Percentiles rank a stretch among this genome's conserved stretches.
These are phyloP conservation scores for Penstemon davidsonii DNA, from an alignment of 257 asterid genomes.

Conservation along the genomic window DNA sequence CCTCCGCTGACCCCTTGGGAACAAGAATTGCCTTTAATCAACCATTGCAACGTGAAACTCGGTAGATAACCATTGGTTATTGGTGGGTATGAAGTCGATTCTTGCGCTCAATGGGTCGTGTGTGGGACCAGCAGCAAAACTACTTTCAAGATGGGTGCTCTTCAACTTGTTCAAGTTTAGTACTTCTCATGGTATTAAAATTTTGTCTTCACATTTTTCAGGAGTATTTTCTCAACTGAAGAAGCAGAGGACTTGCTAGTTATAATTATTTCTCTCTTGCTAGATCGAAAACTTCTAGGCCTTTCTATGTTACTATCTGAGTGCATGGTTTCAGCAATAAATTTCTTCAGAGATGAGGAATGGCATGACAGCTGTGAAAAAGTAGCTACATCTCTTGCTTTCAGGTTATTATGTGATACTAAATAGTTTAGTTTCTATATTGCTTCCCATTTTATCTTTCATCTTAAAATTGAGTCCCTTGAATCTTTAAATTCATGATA, in stretches of 20 bases:
- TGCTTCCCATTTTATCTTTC: not conserved
- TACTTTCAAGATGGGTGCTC: not conserved
- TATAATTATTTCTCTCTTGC: constrained; percentile 56
- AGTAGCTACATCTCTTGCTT: constrained; percentile 60
- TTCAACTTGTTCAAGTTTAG: constrained; percentile 13
- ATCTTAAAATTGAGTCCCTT: constrained; percentile 5
- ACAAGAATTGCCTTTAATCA: not conserved
- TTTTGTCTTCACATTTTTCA: constrained; percentile 30
- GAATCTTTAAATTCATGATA: constrained; percentile 1
- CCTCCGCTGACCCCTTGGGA: not conserved
- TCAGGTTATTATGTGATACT: constrained; percentile 53
- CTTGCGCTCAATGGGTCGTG: too few species aligned
- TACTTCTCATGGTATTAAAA: constrained; percentile 2
- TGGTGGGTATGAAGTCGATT: not conserved
- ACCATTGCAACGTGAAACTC: not conserved
- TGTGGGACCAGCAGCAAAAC: not conserved
- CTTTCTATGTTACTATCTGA: constrained; percentile 54
- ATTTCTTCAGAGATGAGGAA: constrained; percentile 63
- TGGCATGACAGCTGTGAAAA: constrained; percentile 63
- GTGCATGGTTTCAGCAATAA: constrained; percentile 54
- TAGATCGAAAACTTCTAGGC: constrained; percentile 80
- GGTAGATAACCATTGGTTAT: not conserved
- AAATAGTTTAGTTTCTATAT: constrained; percentile 10
- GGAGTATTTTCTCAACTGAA: constrained; percentile 55
- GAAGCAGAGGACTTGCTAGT: constrained; percentile 76